These are phyloP conservation scores for Nemania abortiva DNA, from an alignment of 2,329 filamentous ascomycete genomes.

Conservation along the genomic window DNA sequence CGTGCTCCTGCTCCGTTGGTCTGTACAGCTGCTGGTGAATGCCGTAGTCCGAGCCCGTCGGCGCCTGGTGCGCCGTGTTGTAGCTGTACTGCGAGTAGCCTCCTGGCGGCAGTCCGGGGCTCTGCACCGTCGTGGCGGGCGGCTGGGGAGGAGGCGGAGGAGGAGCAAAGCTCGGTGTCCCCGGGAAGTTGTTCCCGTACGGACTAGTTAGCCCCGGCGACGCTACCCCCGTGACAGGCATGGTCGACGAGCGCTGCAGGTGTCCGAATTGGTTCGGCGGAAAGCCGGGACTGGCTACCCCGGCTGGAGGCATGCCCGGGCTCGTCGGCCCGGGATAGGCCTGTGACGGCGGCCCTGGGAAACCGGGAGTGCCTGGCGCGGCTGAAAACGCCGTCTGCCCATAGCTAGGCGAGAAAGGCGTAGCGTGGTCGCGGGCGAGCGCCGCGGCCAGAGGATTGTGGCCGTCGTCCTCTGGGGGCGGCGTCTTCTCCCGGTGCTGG, in stretches of 20 bases:
- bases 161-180: conserved; percentile 59
- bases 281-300: conserved; percentile 59
- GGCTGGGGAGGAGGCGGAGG: conserved; percentile 51
- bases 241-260: conserved; percentile 62
- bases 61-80: conserved; percentile 26
- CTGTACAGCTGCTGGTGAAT: conserved; percentile 78
- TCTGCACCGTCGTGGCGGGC: conserved; percentile 38
- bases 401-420: conserved; percentile 63
- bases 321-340: conserved; percentile 39
- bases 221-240: conserved; percentile 58
- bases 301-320: conserved; percentile 54
- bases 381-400: conserved; percentile 57
- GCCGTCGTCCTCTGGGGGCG: conserved; percentile 75
- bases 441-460: conserved; percentile 69
- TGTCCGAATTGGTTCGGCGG: conserved; percentile 57
- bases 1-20: conserved; percentile 72
- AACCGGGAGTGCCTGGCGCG: conserved; percentile 56
- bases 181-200: conserved; percentile 60
- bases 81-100: conserved; percentile 69
- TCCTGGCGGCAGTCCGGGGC: conserved; percentile 58
- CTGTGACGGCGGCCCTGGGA: conserved; percentile 53
- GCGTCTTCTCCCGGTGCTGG: conserved; percentile 81
- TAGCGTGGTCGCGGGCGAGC: conserved; percentile 67
- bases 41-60: conserved; percentile 59
- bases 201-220: conserved; percentile 58